phyloP scores from a whole-genome alignment of 371 early-diverging fungal genomes.

The Zychaea mexicana region DNA sequence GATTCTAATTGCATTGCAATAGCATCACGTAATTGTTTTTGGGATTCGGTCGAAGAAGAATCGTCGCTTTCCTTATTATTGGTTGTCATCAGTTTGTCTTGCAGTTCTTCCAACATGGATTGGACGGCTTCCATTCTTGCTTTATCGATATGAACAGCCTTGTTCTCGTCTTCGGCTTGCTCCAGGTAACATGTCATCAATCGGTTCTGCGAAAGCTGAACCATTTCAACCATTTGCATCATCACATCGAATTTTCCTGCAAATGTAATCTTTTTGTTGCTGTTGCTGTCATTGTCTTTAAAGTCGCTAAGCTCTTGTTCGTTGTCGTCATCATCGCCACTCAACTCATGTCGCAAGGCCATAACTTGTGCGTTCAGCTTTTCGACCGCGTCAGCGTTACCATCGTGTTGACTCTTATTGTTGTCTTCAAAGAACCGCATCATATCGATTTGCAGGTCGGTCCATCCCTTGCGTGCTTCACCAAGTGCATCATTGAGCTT shows the following conservation, averaged over 20 bases:
- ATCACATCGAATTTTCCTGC: slow-evolving; percentile 41
- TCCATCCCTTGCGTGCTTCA: slow-evolving; percentile 34
- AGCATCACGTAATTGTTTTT: background rate
- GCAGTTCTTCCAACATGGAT: slow-evolving; percentile 15
- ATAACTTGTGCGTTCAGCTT: slow-evolving; percentile 16
- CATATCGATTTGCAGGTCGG: slow-evolving; percentile 34
- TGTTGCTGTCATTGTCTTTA: background rate
- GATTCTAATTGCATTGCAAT: background rate
- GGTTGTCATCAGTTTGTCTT: slow-evolving; percentile 1
- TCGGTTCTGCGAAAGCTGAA: slow-evolving; percentile 35
- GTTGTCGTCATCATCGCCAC: slow-evolving; percentile 14
- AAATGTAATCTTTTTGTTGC: slow-evolving; percentile 1
- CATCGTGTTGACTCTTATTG: slow-evolving; percentile 18
- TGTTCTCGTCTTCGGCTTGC: slow-evolving; percentile 14
- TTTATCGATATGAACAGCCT: slow-evolving; percentile 12
- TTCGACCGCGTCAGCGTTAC: slow-evolving; percentile 10
- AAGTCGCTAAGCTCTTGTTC: too few species aligned
- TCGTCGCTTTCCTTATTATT: background rate
- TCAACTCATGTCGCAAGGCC: slow-evolving; percentile 27
- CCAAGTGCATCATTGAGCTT: slow-evolving; percentile 30
- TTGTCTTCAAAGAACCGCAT: slow-evolving; percentile 18
- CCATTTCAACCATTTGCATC: slow-evolving; percentile 39
- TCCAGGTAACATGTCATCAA: slow-evolving; percentile 17
- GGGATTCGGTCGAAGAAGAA: too few species aligned
- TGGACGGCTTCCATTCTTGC: slow-evolving; percentile 16